Evolutionary conservation across 2,329 filamentous ascomycete species (phyloP).

Genomic region (Penicillium sp.): DNA sequence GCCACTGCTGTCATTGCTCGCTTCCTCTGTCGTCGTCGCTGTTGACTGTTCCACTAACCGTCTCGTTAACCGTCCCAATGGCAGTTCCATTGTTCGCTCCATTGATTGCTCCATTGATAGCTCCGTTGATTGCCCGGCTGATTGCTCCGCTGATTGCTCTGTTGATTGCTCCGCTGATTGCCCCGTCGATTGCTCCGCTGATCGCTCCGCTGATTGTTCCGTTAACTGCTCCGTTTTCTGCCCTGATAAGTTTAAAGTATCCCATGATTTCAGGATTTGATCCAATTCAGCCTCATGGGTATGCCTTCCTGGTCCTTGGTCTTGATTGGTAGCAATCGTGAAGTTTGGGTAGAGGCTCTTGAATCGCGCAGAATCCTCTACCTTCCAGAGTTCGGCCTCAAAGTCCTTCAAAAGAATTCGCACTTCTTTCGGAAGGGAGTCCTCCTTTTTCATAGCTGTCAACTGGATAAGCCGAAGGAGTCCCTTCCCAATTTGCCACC

Average conservation of each 20-base stretch:
- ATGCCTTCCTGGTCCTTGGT: not conserved
- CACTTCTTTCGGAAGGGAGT: conserved; percentile 16
- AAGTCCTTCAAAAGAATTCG: conserved; percentile 16
- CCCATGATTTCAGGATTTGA: not conserved
- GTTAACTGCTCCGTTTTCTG: not conserved
- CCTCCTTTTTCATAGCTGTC: conserved; percentile 12
- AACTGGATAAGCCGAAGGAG: conserved; percentile 24
- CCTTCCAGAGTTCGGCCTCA: conserved; percentile 15
- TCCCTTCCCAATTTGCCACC: conserved; percentile 20
- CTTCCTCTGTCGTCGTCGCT: not conserved
- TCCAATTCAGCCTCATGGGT: not conserved
- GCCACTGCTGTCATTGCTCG: not conserved
- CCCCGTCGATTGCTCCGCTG: not conserved
- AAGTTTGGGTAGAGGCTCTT: conserved; percentile 23
- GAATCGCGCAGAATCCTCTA: conserved; percentile 12
- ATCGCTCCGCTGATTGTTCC: too few species aligned
- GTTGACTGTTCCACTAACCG: not conserved
- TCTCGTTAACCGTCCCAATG: not conserved
- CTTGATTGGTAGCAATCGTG: not conserved
- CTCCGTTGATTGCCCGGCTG: not conserved
- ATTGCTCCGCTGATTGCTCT: not conserved
- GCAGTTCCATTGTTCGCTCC: not conserved
- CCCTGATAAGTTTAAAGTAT: not conserved
- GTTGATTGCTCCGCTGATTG: not conserved
- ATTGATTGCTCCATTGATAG: not conserved